phyloP scores from a whole-genome alignment of 257 asterid genomes.

The Leptodermis oblonga region DNA sequence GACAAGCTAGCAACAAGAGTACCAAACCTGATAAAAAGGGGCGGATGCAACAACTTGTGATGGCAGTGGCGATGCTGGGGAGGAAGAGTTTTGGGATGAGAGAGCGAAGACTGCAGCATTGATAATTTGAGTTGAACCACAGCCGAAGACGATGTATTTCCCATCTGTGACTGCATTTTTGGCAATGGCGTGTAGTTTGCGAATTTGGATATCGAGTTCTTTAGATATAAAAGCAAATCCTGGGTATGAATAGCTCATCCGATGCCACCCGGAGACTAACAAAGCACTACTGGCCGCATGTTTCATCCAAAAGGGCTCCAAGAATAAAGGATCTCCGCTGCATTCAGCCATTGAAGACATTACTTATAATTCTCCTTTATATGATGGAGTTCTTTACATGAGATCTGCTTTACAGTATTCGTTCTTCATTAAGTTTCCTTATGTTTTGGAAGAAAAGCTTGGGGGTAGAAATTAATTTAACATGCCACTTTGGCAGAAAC shows the following conservation, averaged over 20 bases:
- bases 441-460: too few relatives aligned
- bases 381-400: too few relatives aligned
- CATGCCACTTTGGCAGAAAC: too few relatives aligned
- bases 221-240: constrained; percentile 28
- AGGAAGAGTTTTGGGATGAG: too few relatives aligned
- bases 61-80: too few relatives aligned
- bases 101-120: too few relatives aligned
- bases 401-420: too few relatives aligned
- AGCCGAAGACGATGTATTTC: constrained; percentile 50
- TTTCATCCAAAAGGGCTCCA: constrained; percentile 36
- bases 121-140: constrained; percentile 60
- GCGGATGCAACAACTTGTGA: constrained; percentile 45
- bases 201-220: constrained; percentile 39
- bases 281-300: constrained; percentile 51
- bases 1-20: not conserved
- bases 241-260: constrained; percentile 55
- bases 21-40: constrained; percentile 55
- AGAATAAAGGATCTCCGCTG: constrained; percentile 35
- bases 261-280: constrained; percentile 66
- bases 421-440: too few relatives aligned
- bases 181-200: constrained; percentile 36
- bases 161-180: constrained; percentile 51
- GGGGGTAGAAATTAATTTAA: too few relatives aligned
- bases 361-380: not conserved
- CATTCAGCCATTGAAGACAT: constrained; percentile 13